Evolutionary conservation across 192 early-diverging fungal species (phyloP).

Genomic region (Phycomyces blakesleeanus): DNA sequence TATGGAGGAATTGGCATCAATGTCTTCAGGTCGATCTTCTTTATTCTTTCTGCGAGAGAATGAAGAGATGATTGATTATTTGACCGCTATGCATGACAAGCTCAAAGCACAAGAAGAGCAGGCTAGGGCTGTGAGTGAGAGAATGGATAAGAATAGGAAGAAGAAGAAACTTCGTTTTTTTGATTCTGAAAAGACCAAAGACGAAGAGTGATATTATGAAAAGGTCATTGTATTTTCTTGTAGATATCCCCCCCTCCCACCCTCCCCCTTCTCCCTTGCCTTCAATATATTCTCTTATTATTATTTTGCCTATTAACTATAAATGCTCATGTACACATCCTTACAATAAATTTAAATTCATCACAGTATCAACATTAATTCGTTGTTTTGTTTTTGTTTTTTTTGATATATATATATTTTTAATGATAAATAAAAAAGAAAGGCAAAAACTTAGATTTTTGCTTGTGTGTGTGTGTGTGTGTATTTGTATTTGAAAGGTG

Average conservation of each 20-base stretch:
- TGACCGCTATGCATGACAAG: background rate
- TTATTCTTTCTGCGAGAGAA: background rate
- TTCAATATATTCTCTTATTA: background rate
- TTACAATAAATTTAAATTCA: background rate
- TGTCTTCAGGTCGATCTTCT: background rate
- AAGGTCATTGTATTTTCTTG: no score
- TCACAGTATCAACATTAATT: no score
- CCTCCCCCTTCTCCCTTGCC: background rate
- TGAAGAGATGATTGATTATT: background rate
- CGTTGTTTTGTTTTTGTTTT: no score
- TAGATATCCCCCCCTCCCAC: no score
- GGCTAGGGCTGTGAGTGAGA: background rate
- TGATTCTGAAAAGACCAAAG: background rate
- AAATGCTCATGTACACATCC: background rate
- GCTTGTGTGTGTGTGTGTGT: background rate
- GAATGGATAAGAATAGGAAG: background rate
- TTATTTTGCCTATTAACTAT: background rate
- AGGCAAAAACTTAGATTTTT: background rate
- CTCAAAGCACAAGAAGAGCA: background rate
- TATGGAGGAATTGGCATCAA: background rate
- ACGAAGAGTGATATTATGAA: background rate
- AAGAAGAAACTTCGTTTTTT: background rate
- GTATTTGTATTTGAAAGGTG: constrained; percentile 1
- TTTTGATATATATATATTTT: no score
- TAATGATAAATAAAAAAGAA: no score